Evolutionary conservation across 2,329 filamentous ascomycete species (phyloP), one percentile per base, ranked within the genome.

Genomic region (Neonectria hederae): DNA sequence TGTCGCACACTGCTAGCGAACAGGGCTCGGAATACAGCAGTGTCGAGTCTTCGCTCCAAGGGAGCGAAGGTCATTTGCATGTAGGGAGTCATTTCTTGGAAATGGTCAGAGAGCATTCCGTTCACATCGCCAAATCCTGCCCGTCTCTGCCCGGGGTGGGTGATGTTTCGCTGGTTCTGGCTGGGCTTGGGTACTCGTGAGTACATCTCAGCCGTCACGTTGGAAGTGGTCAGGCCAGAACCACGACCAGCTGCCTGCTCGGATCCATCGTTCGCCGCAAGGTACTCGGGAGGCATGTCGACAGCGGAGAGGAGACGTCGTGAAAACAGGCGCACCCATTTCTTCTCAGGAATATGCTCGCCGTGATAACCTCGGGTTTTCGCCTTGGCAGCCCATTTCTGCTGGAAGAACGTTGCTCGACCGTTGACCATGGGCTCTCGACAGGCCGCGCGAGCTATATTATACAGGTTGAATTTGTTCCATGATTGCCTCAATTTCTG

Each of bases 391-490:
- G 82, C 80, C 95, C 95, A 99, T 90, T 99, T 99, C 82, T 98
- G 95, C 85, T 98, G 95, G 86, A 97, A 99, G 82, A 96, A 97
- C 48, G 94, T 97, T 66, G 82, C 80, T 54, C 71, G 72, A 17
- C 76, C 74, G 21, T 69, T 75, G 32, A 76, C 73, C 24, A 70
- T 68, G 6, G 74, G 66, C 72, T 75, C 78, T 53, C 70, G 70
- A 17, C 77, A 78, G 30, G 72, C 72, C 21, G 72, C 71, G 43
- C 78, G 77, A 54, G 84, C 82, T 69, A 99, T 82, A 82, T 97
- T 97, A 88, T 92, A 99, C 68, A 99, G 86, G 77, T 97, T 97
- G 85, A 93, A 94, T 83, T 97, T 97, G 85, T 93, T 97, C 96
- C 95, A 97, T 84, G 94, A 93, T 84, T 96, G 92, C 75, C 95